phyloP scores from a whole-genome alignment of 352 stramenopile genomes.

The Phytophthora podocarpi region DNA sequence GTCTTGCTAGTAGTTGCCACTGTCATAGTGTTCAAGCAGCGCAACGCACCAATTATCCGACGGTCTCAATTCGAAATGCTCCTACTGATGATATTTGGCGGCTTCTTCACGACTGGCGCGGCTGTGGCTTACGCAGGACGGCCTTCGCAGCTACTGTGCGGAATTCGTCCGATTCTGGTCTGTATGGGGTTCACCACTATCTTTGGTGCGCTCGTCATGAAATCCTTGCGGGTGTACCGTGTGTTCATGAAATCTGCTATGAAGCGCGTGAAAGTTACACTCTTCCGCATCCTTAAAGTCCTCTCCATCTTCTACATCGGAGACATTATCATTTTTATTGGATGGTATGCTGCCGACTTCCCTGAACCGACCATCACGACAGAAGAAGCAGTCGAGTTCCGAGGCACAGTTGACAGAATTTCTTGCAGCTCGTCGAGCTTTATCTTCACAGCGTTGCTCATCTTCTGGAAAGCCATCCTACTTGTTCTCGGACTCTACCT shows the following conservation, averaged over 20 bases:
- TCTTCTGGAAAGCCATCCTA: conserved; percentile 66
- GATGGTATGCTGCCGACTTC: conserved; percentile 42
- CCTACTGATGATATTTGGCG: conserved; percentile 45
- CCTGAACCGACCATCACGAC: conserved; percentile 28
- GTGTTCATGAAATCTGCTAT: conserved; percentile 50
- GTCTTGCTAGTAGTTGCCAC: conserved; percentile 17
- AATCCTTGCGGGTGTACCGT: conserved; percentile 61
- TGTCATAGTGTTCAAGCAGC: conserved; percentile 34
- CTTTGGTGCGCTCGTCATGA: conserved; percentile 50
- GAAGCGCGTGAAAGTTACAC: conserved; percentile 45
- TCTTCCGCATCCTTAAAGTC: conserved; percentile 44
- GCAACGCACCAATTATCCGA: conserved; percentile 45
- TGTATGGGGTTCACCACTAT: conserved; percentile 49
- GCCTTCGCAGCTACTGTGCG: conserved; percentile 34
- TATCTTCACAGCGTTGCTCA: conserved; percentile 53
- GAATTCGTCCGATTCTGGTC: conserved; percentile 34
- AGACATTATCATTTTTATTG: conserved; percentile 45
- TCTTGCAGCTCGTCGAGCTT: conserved; percentile 45
- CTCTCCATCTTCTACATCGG: conserved; percentile 38
- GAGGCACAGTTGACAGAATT: conserved; percentile 31
- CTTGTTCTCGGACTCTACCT: conserved; percentile 49
- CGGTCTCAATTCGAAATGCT: conserved; percentile 55
- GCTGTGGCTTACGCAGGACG: conserved; percentile 39
- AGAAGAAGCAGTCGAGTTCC: conserved; percentile 30
- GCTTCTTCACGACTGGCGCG: conserved; percentile 37